Conservation (phyloP, 306 rosid species). For the Astragalus membranaceus region DNA sequence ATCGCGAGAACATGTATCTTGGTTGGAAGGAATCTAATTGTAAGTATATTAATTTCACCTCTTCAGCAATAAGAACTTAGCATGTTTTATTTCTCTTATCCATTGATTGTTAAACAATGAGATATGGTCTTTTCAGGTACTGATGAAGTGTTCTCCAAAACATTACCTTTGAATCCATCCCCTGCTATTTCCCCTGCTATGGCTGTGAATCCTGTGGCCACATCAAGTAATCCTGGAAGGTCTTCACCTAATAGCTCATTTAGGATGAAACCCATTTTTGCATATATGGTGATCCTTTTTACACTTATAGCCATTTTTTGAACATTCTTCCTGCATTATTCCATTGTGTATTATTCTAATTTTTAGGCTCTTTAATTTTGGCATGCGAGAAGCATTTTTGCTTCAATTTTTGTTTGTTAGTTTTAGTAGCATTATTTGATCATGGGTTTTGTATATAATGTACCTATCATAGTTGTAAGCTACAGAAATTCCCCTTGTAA, state of each 20-base stretch:
- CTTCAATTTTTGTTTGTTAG: slow-evolving; percentile 3
- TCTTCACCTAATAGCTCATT: slow-evolving; percentile 26
- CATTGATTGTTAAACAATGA: background rate
- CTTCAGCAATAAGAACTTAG: background rate
- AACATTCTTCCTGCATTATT: slow-evolving; percentile 22
- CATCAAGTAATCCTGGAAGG: slow-evolving; percentile 1
- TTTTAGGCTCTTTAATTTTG: background rate
- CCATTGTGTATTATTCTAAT: slow-evolving; percentile 19
- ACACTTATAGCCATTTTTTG: slow-evolving; percentile 27
- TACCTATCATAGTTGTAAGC: background rate
- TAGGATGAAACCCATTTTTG: slow-evolving; percentile 31
- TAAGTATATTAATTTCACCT: slow-evolving; percentile 33
- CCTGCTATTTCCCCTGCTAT: slow-evolving; percentile 38
- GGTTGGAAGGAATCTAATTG: slow-evolving; percentile 77
- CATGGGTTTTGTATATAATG: slow-evolving; percentile 26
- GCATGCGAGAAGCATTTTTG: slow-evolving; percentile 13
- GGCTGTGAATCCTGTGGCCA: slow-evolving; percentile 33
- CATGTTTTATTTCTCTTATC: background rate
- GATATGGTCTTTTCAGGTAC: slow-evolving; percentile 41
- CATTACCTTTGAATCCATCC: slow-evolving; percentile 28
- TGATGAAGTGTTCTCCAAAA: slow-evolving; percentile 22
- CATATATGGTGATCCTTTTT: slow-evolving; percentile 24
- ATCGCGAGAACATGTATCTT: slow-evolving; percentile 64
- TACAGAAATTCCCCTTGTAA: background rate
- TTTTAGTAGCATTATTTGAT: background rate